Evolutionary conservation across 768 basidiomycete species (phyloP), one percentile per base, ranked within the genome.

Genomic region (Termitomyces sp.): DNA sequence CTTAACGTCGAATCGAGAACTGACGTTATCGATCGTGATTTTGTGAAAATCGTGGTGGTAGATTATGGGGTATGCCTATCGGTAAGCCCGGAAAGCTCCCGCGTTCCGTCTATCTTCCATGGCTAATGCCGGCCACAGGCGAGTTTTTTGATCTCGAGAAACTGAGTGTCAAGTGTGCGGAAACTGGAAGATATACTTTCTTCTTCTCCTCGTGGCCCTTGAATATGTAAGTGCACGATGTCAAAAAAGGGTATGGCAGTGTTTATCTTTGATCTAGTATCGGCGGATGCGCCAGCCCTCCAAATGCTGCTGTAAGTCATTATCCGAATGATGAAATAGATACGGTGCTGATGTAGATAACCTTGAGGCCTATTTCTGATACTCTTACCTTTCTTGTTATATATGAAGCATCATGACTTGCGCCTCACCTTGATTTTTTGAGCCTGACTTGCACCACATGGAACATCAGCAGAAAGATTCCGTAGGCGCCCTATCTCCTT

Each of bases 201-300:
- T 90, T 89, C 79, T 88, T 90, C 73, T 80, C 86, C 1, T 89
- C 86, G 2, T 89, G 86, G 87, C 88, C 88, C 0, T 74, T 91
- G 63, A 83, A 88, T 69, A 83, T 90, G 87, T 88, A 65, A 66
- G 85, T 72, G 37, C 57, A 14, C 2, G n/a, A 37, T 50, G 25
- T 54, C 46, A 38, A 61, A 20, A 29, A 34, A 59, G 56, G 25
- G 38, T 48, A 29, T 40, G 46, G 17, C 29, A 38, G 50, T 5
- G 7, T 31, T 25, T 15, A 32, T 32, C 37, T 38, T 37, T 42
- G 47, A 49, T 47, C 20, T 59, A 86, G 86, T 51, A 82, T 88
- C 31, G 87, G 87, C 12, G 88, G 87, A 17, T 82, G 83, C 55
- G 88, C 86, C 3, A 88, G 86, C 67, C 87, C 87, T 25, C 84